Evolutionary conservation across 345 rosid species (phyloP).

Genomic region (Mangifera indica): DNA sequence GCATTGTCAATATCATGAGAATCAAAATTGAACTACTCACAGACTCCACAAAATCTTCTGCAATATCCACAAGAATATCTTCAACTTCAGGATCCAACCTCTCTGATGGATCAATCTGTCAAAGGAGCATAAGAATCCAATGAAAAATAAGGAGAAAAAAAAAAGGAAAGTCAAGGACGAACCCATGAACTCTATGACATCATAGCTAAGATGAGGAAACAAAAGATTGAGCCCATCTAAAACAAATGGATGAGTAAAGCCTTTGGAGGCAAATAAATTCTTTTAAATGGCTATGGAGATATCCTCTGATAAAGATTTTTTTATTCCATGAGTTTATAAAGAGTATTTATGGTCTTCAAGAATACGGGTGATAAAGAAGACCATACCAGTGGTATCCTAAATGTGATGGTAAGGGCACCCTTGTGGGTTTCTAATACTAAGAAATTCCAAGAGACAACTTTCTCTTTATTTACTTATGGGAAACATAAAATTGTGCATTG

Average conservation of each 20-base stretch:
- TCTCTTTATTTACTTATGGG: too few species aligned
- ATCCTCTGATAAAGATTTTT: too few species aligned
- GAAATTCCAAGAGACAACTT: too few species aligned
- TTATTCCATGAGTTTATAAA: too few species aligned
- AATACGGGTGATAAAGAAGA: too few species aligned
- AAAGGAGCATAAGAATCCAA: slow-evolving; percentile 15
- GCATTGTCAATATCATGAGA: neutral
- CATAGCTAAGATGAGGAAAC: neutral
- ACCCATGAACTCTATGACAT: neutral
- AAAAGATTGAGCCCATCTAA: neutral
- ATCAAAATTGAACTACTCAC: slow-evolving; percentile 51
- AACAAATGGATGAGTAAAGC: neutral
- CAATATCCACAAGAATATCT: slow-evolving; percentile 87
- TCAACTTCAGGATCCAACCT: slow-evolving; percentile 91
- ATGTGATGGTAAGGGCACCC: too few species aligned
- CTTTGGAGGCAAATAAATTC: too few species aligned
- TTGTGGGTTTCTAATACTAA: too few species aligned
- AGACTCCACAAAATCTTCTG: slow-evolving; percentile 92
- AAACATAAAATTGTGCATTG: too few species aligned
- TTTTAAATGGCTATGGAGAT: too few species aligned
- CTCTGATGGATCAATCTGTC: slow-evolving; percentile 88
- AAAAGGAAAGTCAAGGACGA: neutral
- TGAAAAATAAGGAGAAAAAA: neutral
- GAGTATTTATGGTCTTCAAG: too few species aligned
- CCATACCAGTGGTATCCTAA: too few species aligned